phyloP scores from a whole-genome alignment of 2,329 filamentous ascomycete genomes.

The Pseudogymnoascus sp. region DNA sequence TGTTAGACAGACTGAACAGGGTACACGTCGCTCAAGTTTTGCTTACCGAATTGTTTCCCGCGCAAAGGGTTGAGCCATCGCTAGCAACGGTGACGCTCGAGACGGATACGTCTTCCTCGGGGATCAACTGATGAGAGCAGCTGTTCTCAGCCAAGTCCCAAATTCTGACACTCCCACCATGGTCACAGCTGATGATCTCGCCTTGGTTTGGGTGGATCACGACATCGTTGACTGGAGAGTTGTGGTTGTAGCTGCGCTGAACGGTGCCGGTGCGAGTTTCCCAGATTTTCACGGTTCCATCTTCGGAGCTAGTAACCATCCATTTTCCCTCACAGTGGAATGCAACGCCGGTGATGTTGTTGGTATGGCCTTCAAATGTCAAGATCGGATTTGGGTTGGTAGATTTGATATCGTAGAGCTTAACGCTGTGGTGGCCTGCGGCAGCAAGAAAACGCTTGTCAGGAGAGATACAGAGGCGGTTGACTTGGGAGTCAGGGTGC shows the following conservation, averaged over 20 bases:
- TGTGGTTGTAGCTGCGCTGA: slow-evolving; percentile 89
- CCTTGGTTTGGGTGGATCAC: slow-evolving; percentile 99
- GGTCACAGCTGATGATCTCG: slow-evolving; percentile 93
- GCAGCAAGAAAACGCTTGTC: slow-evolving; percentile 93
- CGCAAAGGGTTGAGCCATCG: slow-evolving; percentile 86
- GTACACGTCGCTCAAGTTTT: slow-evolving; percentile 27
- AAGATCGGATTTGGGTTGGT: slow-evolving; percentile 92
- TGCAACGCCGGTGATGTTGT: slow-evolving; percentile 90
- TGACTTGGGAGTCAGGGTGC: slow-evolving; percentile 96
- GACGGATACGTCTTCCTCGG: slow-evolving; percentile 89
- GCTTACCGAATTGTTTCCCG: slow-evolving; percentile 79
- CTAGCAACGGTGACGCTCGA: slow-evolving; percentile 93
- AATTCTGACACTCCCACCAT: slow-evolving; percentile 83
- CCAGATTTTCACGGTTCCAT: slow-evolving; percentile 96
- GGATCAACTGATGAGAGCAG: slow-evolving; percentile 91
- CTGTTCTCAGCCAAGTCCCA: slow-evolving; percentile 98
- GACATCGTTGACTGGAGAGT: slow-evolving; percentile 86
- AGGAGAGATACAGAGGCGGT: slow-evolving; percentile 94
- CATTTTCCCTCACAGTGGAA: slow-evolving; percentile 99
- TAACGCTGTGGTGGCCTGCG: slow-evolving; percentile 74
- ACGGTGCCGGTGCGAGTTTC: slow-evolving; percentile 79
- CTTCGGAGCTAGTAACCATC: slow-evolving; percentile 98
- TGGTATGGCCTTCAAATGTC: slow-evolving; percentile 91
- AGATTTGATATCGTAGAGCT: slow-evolving; percentile 97
- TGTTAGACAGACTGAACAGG: slow-evolving; percentile 14